A percentile compares a stretch with the other conserved stretches of the same genome.
phyloP scores from a whole-genome alignment of 1,139 yeast genomes.

The Lodderomyces margitis region DNA sequence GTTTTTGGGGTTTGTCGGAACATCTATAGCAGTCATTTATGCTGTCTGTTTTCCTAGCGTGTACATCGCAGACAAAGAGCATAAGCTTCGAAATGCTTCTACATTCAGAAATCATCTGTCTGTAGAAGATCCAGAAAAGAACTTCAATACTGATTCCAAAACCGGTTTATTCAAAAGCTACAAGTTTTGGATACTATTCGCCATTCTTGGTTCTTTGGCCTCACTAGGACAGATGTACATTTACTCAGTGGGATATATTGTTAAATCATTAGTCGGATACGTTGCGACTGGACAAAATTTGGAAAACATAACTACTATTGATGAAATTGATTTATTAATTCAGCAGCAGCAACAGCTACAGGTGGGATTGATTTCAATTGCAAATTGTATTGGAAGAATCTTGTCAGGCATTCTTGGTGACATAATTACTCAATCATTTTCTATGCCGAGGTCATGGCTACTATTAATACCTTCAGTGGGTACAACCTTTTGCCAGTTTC shows the following conservation, averaged over 20 bases:
- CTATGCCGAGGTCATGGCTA: slow-evolving; percentile 44
- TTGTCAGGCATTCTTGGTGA: slow-evolving; percentile 55
- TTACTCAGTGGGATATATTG: slow-evolving; percentile 60
- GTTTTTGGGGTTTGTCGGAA: slow-evolving; percentile 47
- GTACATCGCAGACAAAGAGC: slow-evolving; percentile 42
- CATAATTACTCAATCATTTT: slow-evolving; percentile 41
- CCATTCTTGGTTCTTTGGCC: slow-evolving; percentile 49
- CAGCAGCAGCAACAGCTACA: slow-evolving; percentile 55
- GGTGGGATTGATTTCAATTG: slow-evolving; percentile 53
- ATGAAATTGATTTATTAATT: slow-evolving; percentile 25
- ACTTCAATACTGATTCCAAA: neutral
- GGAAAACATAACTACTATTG: neutral
- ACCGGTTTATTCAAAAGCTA: slow-evolving; percentile 25
- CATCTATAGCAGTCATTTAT: slow-evolving; percentile 38
- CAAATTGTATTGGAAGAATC: slow-evolving; percentile 55
- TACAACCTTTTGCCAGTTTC: slow-evolving; percentile 38
- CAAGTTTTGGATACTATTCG: slow-evolving; percentile 50
- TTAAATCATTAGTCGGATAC: slow-evolving; percentile 46
- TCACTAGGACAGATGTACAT: slow-evolving; percentile 64
- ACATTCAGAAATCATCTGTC: slow-evolving; percentile 1
- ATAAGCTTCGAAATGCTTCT: slow-evolving; percentile 16
- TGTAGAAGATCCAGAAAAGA: neutral
- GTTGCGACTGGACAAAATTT: neutral
- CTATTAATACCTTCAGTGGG: slow-evolving; percentile 47
- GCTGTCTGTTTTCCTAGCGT: slow-evolving; percentile 48